Base-by-base conservation (phyloP, 2,329 filamentous ascomycete genomes). In the Colletotrichum sp. region DNA sequence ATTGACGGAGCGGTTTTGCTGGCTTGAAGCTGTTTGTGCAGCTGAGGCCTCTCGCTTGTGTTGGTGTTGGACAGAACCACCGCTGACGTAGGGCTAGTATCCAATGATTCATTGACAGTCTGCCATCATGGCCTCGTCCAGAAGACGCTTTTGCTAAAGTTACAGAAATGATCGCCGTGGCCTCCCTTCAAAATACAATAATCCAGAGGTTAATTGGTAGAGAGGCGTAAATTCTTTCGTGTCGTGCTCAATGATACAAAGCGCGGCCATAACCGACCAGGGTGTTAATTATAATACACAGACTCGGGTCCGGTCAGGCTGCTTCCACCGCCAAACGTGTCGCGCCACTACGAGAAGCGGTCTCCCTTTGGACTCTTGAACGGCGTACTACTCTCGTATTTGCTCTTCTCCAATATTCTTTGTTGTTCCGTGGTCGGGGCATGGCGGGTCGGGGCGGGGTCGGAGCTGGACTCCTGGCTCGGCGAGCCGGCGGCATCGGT, bases 361-460 rank as follows among this genome's bases (percentile, higher is more conserved):
- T 99, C 96, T 5, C 97, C 97, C 84, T 95, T 98, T 77, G 89
- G 91, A 85, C 94, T 94, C 80, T 91, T 88, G 85, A 94, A 99
- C 71, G 96, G 94, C 79, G 91, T 89, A 69, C 88, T 89, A 36
- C 94, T 93, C 87, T 99, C 96, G 85, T 98, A 99, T 87, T 98
- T 98, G 84, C 95, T 94, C 89, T 95, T 98, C 85, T 96, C 95
- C 44, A 87, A 81, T 30, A 94, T 88, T 78, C 90, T 88, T 82
- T 95, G 89, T 59, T 88, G 86, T 82, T 95, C 94, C 57, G 91
- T 94, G 78, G 93, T 89, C 3, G 95, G 94, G 76, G 94, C 94
- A 86, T 98, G 96, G 79, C 93, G 89, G 69, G 95, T 98, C 12
- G 96, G 94, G 15, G 96, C 96, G n/a, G 95, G 95, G 86, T 98